Conservation (phyloP, 2,329 filamentous ascomycete genomes). For the Epichloe uncinata region DNA sequence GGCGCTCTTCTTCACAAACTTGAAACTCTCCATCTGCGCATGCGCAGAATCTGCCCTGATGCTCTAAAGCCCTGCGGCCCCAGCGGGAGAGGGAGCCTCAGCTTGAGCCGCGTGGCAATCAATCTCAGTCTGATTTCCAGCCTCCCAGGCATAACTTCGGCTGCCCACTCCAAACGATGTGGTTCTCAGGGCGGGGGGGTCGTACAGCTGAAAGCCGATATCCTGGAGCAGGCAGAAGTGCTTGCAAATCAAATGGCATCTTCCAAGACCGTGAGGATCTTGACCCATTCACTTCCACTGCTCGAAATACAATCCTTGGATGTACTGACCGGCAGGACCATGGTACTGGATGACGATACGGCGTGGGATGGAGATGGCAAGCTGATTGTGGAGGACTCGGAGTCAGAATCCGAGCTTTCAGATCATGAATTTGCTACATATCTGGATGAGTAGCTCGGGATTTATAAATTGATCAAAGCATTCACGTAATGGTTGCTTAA, state of each 20-base stretch:
- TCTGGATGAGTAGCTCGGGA: background rate
- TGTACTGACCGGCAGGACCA: conserved; percentile 10
- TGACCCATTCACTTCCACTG: conserved; percentile 8
- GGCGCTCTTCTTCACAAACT: no score
- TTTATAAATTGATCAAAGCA: no score
- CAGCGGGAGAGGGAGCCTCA: no score
- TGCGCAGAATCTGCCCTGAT: no score
- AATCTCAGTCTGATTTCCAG: no score
- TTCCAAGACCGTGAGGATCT: conserved; percentile 8
- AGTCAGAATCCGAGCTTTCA: conserved; percentile 7
- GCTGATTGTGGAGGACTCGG: conserved; percentile 5
- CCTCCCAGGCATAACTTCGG: no score
- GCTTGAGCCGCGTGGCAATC: no score
- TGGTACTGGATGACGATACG: conserved; percentile 8
- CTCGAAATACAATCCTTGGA: conserved; percentile 8
- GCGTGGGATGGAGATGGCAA: conserved; percentile 11
- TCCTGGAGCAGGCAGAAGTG: conserved; percentile 8
- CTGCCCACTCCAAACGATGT: no score
- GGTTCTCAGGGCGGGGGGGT: no score
- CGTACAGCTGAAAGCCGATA: conserved; percentile 8
- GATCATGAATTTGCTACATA: conserved; percentile 4
- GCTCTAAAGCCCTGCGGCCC: no score
- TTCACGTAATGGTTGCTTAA: no score
- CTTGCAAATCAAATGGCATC: conserved; percentile 7
- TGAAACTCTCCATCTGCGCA: no score